Evolutionary conservation across 768 basidiomycete species (phyloP), one percentile per base, ranked within the genome.

Genomic region (Pulveroboletus sp.): DNA sequence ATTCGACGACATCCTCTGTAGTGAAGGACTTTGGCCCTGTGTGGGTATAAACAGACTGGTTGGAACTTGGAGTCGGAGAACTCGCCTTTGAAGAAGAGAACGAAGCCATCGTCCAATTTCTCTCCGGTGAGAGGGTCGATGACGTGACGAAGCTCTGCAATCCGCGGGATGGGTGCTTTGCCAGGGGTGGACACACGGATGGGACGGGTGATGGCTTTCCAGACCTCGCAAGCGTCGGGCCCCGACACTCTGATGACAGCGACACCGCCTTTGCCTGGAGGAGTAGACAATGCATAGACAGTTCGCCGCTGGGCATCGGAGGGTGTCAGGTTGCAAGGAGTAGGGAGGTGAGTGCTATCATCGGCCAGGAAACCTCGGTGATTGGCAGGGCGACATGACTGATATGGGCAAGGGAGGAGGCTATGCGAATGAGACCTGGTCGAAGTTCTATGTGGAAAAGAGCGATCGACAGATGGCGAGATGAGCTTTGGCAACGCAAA

Each of bases 221-320:
- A 88, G 2, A 90, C 88, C 0, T 69, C 56, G 18, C 76, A 63
- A 0, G 83, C 84, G 39, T 81, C 80, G 1, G 89, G 88, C 0
- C 93, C 93, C 2, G 91, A 93, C 8, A 95, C 72, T 50, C 93
- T 78, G 45, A 94, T 71, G 35, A 95, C 82, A 1, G 84, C 89
- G 15, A 95, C 77, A 14, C 92, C 93, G 4, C 79, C 90, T 54
- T 85, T 91, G 1, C 91, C 93, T 3, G 86, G 82, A 2, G 92
- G 89, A 0, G 91, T 93, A 0, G 92, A 89, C 26, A 93, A 75
- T 1, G 92, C 93, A 63, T 87, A 95, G 40, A 95, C 89, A 3
- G 93, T 94, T 21, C 68, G 60, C n/a, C 76, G 72, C 62, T 89
- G 85, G 6, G 83, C 69, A 40, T 76, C 73, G 10, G 76, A 77